Evolutionary conservation across 2,329 filamentous ascomycete species (phyloP).

Genomic region (Thermomyces lanuginosus): DNA sequence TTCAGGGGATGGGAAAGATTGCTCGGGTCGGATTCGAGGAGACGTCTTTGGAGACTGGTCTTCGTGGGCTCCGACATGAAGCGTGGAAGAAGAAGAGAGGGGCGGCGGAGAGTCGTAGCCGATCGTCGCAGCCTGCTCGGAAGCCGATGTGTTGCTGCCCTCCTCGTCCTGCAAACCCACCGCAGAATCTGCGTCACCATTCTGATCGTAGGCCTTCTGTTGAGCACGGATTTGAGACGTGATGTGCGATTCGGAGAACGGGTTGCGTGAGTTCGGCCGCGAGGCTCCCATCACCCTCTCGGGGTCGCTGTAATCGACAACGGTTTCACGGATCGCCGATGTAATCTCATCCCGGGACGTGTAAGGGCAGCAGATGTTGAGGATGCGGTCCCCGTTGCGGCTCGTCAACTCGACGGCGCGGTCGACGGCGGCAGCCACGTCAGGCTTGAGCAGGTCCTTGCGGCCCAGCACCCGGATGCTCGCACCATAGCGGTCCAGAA

Average conservation of each 20-base stretch:
- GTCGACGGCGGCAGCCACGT: slow-evolving; percentile 79
- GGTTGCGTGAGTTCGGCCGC: slow-evolving; percentile 34
- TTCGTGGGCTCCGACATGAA: slow-evolving; percentile 23
- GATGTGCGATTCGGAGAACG: slow-evolving; percentile 79
- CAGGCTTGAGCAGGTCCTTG: slow-evolving; percentile 63
- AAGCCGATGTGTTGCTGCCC: slow-evolving; percentile 14
- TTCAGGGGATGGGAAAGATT: slow-evolving; percentile 56
- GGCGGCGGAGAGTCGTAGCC: slow-evolving; percentile 21
- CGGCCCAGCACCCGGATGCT: slow-evolving; percentile 73
- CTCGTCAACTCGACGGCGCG: slow-evolving; percentile 73
- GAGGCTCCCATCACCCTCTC: slow-evolving; percentile 37
- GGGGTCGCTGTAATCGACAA: slow-evolving; percentile 68
- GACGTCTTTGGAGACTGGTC: slow-evolving; percentile 22
- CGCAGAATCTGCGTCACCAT: slow-evolving; percentile 31
- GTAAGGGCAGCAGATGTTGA: slow-evolving; percentile 97
- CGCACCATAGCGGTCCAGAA: slow-evolving; percentile 84
- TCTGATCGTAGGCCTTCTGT: slow-evolving; percentile 22
- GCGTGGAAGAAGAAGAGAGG: slow-evolving; percentile 33
- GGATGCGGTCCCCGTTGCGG: slow-evolving; percentile 59
- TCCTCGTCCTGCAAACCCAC: slow-evolving; percentile 27
- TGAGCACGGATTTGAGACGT: slow-evolving; percentile 66
- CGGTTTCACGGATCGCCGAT: slow-evolving; percentile 69
- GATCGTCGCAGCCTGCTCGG: slow-evolving; percentile 9
- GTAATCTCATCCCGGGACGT: slow-evolving; percentile 94
- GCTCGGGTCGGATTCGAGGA: slow-evolving; percentile 15